These are phyloP conservation scores for Veloporphyrellus conicus DNA, from an alignment of 1,284 basidiomycete species.

Conservation along the genomic window DNA sequence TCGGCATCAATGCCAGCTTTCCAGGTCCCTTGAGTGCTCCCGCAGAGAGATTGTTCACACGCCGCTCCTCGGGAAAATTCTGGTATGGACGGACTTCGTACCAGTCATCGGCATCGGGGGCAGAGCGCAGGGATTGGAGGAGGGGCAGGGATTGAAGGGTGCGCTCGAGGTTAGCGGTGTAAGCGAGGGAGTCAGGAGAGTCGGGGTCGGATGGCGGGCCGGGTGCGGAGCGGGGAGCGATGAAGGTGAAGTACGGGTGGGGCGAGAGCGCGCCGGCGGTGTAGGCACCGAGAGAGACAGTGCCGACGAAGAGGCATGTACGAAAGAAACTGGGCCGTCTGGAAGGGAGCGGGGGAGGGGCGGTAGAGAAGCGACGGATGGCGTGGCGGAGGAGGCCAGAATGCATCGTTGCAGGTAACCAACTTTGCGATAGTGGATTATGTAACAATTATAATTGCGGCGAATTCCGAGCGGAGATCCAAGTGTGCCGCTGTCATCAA, in stretches of 20 bases:
- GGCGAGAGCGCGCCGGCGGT: conserved; percentile 61
- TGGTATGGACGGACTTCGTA: conserved; percentile 78
- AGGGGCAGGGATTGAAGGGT: conserved; percentile 63
- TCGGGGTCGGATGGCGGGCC: conserved; percentile 52
- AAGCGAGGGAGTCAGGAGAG: conserved; percentile 57
- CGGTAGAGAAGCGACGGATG: conserved; percentile 7
- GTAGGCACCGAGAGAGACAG: conserved; percentile 37
- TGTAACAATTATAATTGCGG: conserved; percentile 13
- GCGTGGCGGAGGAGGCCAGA: conserved; percentile 10
- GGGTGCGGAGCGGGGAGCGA: conserved; percentile 71
- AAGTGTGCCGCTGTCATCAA: conserved; percentile 10
- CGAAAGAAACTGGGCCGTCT: conserved; percentile 9
- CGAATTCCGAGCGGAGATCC: conserved; percentile 21
- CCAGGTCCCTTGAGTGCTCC: conserved; percentile 84
- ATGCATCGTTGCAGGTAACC: conserved; percentile 6
- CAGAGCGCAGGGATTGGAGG: conserved; percentile 49
- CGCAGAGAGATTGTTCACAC: conserved; percentile 78
- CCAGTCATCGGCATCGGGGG: conserved; percentile 56
- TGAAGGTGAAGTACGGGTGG: conserved; percentile 53
- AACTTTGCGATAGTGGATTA: background rate
- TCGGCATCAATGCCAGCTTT: conserved; percentile 72
- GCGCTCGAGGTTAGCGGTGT: conserved; percentile 62
- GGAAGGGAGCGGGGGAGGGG: background rate
- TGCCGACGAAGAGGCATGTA: conserved; percentile 19
- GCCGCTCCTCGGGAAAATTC: conserved; percentile 61